These are phyloP conservation scores for Hirsutella rhossiliensis DNA, from an alignment of 2,329 filamentous ascomycete species.

Conservation along the genomic window DNA sequence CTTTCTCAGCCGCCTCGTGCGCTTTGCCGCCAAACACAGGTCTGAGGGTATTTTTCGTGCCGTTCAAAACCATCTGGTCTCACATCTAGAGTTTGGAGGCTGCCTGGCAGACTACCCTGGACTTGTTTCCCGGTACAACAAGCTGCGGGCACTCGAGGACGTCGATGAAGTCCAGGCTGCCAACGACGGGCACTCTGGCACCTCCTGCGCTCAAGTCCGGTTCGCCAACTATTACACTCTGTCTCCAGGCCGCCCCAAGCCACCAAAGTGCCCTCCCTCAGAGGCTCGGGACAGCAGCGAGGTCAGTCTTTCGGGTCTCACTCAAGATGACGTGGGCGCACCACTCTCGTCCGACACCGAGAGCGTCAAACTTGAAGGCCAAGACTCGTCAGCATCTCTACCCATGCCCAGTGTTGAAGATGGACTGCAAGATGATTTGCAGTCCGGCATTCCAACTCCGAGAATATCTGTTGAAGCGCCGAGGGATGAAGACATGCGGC, in stretches of 20 bases:
- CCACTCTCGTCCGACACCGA: not conserved
- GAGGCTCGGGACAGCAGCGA: not conserved
- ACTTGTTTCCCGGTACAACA: conserved; percentile 58
- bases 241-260: conserved; percentile 60
- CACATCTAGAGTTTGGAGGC: conserved; percentile 73
- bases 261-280: conserved; percentile 6
- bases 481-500: not conserved
- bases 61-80: conserved; percentile 60
- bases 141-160: conserved; percentile 60
- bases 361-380: not conserved
- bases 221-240: conserved; percentile 88
- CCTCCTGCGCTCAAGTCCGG: conserved; percentile 42
- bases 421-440: not conserved
- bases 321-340: not conserved
- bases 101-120: conserved; percentile 66
- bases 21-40: conserved; percentile 74
- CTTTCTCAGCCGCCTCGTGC: conserved; percentile 54
- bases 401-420: not conserved
- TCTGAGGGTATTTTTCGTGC: conserved; percentile 57
- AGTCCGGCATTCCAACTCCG: not conserved
- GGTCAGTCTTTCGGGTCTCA: not conserved
- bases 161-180: conserved; percentile 39
- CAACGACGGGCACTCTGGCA: conserved; percentile 6
- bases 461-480: not conserved
- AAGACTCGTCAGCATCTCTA: not conserved